Percentiles rank a stretch among this genome's conserved stretches.
phyloP scores from a whole-genome alignment of 2,329 filamentous ascomycete genomes.

The Fusarium sublunatum region DNA sequence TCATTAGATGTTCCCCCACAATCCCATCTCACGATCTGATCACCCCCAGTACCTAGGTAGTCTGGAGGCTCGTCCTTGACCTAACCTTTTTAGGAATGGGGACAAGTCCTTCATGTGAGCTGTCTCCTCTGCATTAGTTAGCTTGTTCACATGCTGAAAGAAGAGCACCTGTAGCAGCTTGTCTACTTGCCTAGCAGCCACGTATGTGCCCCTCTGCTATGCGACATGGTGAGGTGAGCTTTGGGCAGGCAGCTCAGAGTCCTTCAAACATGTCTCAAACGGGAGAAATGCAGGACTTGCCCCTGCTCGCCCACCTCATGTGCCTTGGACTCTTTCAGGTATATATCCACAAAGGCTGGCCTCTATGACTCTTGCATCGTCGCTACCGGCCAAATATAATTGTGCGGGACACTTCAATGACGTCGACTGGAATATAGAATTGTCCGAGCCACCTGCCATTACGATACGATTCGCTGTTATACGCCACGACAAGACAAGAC shows the following conservation, averaged over 20 bases:
- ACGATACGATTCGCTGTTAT: slow-evolving; percentile 15
- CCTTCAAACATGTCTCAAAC: slow-evolving; percentile 2
- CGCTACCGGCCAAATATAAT: slow-evolving; percentile 29
- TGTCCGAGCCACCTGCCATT: slow-evolving; percentile 24
- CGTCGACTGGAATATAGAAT: slow-evolving; percentile 30
- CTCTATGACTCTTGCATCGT: slow-evolving; percentile 34
- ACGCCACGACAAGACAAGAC: slow-evolving; percentile 15
- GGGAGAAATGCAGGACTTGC: slow-evolving; percentile 15
- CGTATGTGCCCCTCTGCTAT: slow-evolving; percentile 9
- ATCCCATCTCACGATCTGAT: slow-evolving; percentile 10
- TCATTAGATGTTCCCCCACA: slow-evolving; percentile 21
- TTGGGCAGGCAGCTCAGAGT: neutral
- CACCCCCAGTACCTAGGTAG: too few relatives aligned
- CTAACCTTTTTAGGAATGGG: slow-evolving; percentile 3
- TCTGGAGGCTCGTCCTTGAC: slow-evolving; percentile 12
- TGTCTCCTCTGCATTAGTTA: neutral
- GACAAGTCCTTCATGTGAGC: neutral
- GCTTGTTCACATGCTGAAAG: too few relatives aligned
- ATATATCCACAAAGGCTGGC: slow-evolving; percentile 26
- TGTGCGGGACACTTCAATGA: slow-evolving; percentile 35
- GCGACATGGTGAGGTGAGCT: slow-evolving; percentile 3
- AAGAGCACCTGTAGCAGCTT: neutral
- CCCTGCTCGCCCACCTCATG: slow-evolving; percentile 14
- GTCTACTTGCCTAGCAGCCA: slow-evolving; percentile 12
- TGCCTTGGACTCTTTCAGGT: slow-evolving; percentile 17